These are phyloP conservation scores for Rhododendron williamsianum DNA, from an alignment of 148 eudicot species.

Conservation along the genomic window DNA sequence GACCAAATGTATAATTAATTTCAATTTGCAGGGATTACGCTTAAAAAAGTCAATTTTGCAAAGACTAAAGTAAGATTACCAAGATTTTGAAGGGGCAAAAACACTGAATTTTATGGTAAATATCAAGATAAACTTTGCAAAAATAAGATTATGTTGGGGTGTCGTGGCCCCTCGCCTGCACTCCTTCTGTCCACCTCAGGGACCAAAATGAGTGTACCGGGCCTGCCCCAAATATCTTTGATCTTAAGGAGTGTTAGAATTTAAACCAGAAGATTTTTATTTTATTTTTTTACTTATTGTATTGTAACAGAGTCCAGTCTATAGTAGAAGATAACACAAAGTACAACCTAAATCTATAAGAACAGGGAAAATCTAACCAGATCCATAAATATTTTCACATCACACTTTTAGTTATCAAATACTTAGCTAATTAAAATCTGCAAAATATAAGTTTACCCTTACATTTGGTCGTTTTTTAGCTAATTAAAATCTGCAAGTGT, in stretches of 20 bases:
- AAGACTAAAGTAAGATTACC: not conserved
- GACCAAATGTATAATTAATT: not conserved
- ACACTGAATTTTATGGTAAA: not conserved
- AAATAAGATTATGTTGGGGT: not conserved
- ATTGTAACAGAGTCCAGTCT: not conserved
- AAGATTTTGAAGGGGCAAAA: not conserved
- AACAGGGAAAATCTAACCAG: not conserved
- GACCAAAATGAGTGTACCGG: not conserved
- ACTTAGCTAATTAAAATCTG: too few species aligned
- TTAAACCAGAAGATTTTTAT: not conserved
- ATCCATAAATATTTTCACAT: not conserved
- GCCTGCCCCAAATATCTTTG: not conserved
- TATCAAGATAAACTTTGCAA: not conserved
- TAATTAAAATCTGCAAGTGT: not conserved
- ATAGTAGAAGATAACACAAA: not conserved
- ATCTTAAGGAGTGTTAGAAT: not conserved
- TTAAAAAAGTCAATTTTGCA: not conserved
- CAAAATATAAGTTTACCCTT: not conserved
- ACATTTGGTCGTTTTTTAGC: not conserved
- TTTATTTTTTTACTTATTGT: not conserved
- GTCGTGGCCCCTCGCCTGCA: not conserved
- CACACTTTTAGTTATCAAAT: not conserved
- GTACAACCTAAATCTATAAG: not conserved
- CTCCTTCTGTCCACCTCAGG: not conserved
- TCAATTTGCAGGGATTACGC: not conserved